A percentile compares a stretch with the other conserved stretches of the same genome.
Evolutionary conservation across 192 early-diverging fungal species (phyloP).

Genomic region (Coemansia sp.): DNA sequence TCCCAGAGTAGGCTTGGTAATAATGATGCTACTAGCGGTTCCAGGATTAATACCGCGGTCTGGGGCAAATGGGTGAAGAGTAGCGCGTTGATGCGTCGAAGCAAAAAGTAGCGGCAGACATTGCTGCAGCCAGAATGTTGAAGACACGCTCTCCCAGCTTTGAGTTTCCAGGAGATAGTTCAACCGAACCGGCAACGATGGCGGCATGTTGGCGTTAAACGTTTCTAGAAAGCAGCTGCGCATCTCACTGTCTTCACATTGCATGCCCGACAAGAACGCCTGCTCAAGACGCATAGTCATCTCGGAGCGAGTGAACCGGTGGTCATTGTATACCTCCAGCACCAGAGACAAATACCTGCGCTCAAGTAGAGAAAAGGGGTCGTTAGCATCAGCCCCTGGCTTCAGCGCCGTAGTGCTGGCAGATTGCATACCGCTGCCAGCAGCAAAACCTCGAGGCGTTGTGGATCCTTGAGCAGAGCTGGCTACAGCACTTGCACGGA

Average conservation of each 20-base stretch:
- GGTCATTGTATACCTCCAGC: constrained; percentile 82
- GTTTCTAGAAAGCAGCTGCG: constrained; percentile 78
- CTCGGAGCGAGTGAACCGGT: constrained; percentile 82
- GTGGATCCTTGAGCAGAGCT: neutral
- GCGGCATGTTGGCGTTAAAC: constrained; percentile 76
- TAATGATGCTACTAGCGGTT: neutral
- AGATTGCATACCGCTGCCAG: neutral
- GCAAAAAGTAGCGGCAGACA: constrained; percentile 86
- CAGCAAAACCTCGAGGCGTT: neutral
- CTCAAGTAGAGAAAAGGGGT: constrained; percentile 57
- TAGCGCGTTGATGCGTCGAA: constrained; percentile 49
- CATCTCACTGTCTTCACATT: constrained; percentile 73
- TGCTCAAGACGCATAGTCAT: constrained; percentile 90
- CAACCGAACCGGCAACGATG: constrained; percentile 68
- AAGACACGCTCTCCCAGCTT: constrained; percentile 89
- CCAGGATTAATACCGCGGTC: constrained; percentile 1
- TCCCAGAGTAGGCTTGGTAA: too few relatives aligned
- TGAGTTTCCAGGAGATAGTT: constrained; percentile 90
- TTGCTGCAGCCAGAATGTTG: constrained; percentile 91
- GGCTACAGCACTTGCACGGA: constrained; percentile 19
- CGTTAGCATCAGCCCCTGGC: constrained; percentile 7
- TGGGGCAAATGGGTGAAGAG: constrained; percentile 14
- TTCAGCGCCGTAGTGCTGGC: neutral
- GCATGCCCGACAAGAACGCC: constrained; percentile 91
- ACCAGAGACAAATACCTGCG: constrained; percentile 91